Base-by-base conservation (phyloP, 192 early-diverging fungal species). In the Tieghemiomyces parasiticus region DNA sequence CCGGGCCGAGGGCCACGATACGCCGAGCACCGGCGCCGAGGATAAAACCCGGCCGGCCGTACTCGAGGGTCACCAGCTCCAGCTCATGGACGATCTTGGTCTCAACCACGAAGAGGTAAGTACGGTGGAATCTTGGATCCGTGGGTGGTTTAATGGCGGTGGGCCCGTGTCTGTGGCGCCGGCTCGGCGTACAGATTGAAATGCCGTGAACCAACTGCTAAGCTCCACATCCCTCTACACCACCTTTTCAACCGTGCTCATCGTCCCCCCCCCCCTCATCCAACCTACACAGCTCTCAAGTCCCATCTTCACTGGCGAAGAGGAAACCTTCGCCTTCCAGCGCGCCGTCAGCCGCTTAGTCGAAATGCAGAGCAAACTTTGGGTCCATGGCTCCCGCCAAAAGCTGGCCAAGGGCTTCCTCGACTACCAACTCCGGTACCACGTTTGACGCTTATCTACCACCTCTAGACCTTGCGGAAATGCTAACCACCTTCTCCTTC, bases 241-340 rank as follows among this genome's bases (percentile, higher is more conserved):
- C n/a, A n/a, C n/a, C n/a, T n/a, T n/a, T n/a, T n/a, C n/a, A n/a
- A n/a, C n/a, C n/a, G n/a, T n/a, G n/a, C n/a, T n/a, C n/a, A n/a
- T n/a, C n/a, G n/a, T n/a, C n/a, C n/a, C n/a, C n/a, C n/a, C n/a
- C n/a, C n/a, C n/a, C n/a, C n/a, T n/a, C n/a, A n/a, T n/a, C n/a
- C n/a, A n/a, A n/a, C n/a, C n/a, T n/a, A n/a, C n/a, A n/a, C 1
- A 35, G 46, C 22, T 75, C 28, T 72, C 73, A 30, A 77, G 71
- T 59, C 74, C 86, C 2, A 77, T 88, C 28, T 87, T 88, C 62
- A 78, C 83, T 26, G 90, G 90, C 24, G 83, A 90, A 46, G 95
- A 98, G 67, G 95, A 98, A 65, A 80, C 83, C 13, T 98, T 98
- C 83, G 93, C 95, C 16, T 94, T 98, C 60, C 86, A 90, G 71